Percentiles rank a stretch among this genome's conserved stretches.
Evolutionary conservation across 2,329 filamentous ascomycete species (phyloP).

Genomic region (Trichoderma koningii): DNA sequence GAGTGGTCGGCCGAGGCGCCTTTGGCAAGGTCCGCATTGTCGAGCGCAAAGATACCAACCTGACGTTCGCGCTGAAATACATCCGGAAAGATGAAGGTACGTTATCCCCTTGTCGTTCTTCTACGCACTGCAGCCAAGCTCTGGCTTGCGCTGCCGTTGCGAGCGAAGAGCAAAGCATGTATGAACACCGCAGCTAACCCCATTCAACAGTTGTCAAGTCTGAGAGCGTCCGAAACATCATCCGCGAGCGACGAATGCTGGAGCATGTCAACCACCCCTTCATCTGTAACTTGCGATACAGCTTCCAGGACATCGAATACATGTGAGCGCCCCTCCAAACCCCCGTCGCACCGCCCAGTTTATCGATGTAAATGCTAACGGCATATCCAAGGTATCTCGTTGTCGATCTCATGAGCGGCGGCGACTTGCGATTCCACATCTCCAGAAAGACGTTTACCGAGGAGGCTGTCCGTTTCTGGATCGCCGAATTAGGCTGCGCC

Average conservation of each 20-base stretch:
- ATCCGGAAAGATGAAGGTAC: constrained; percentile 97
- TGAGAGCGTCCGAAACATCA: constrained; percentile 97
- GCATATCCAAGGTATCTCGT: constrained; percentile 76
- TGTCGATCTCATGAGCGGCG: constrained; percentile 96
- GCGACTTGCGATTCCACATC: constrained; percentile 95
- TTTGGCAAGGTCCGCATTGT: constrained; percentile 99
- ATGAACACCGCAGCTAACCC: constrained; percentile 30
- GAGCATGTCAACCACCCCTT: constrained; percentile 98
- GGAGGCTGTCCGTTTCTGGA: constrained; percentile 96
- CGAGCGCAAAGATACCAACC: constrained; percentile 89
- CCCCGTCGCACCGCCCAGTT: neutral
- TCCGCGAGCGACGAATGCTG: constrained; percentile 95
- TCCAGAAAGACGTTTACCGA: constrained; percentile 97
- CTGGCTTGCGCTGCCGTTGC: neutral
- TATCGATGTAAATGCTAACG: neutral
- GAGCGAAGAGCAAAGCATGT: neutral
- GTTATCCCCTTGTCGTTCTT: constrained; percentile 33
- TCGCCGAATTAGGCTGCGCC: constrained; percentile 89
- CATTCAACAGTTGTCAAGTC: constrained; percentile 77
- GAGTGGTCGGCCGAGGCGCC: constrained; percentile 95
- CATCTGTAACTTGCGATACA: constrained; percentile 97
- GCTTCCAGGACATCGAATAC: constrained; percentile 98
- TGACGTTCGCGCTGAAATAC: constrained; percentile 97
- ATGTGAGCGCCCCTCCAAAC: constrained; percentile 63
- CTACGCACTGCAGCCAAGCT: neutral